Percentiles rank a stretch among this genome's conserved stretches.
phyloP scores from a whole-genome alignment of 352 stramenopile genomes.

The Globisporangium spinosum region DNA sequence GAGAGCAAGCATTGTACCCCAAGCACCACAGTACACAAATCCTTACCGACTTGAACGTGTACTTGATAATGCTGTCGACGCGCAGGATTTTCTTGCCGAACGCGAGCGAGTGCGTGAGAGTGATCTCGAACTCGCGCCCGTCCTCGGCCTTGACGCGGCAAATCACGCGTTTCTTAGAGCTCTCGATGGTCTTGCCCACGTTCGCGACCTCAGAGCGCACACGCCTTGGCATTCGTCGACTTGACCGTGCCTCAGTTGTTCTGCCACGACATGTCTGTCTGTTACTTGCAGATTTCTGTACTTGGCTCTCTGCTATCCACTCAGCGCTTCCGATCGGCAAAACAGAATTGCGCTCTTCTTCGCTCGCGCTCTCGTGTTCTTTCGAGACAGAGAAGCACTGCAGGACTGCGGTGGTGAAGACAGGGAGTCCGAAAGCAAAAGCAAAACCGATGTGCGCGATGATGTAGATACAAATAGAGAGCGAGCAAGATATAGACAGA shows the following conservation, averaged over 20 bases:
- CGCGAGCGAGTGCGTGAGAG: slow-evolving; percentile 75
- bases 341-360: not conserved
- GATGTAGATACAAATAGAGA: not conserved
- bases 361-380: not conserved
- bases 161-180: slow-evolving; percentile 81
- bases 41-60: slow-evolving; percentile 64
- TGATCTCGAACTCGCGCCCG: slow-evolving; percentile 80
- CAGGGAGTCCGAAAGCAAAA: slow-evolving; percentile 1
- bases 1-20: no score
- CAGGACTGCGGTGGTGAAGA: not conserved
- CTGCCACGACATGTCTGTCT: slow-evolving; percentile 54
- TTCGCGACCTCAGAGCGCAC: slow-evolving; percentile 69
- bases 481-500: not conserved
- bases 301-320: not conserved
- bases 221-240: slow-evolving; percentile 62
- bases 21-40: no score
- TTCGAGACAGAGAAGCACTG: not conserved
- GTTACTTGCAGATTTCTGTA: not conserved
- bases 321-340: not conserved
- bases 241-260: slow-evolving; percentile 69
- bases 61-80: slow-evolving; percentile 77
- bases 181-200: slow-evolving; percentile 81
- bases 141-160: slow-evolving; percentile 82
- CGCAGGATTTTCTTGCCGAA: slow-evolving; percentile 80
- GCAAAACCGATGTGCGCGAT: slow-evolving; percentile 4